Conservation (phyloP, 164 flowering plant genomes). For the Chloranthus sessilifolius region DNA sequence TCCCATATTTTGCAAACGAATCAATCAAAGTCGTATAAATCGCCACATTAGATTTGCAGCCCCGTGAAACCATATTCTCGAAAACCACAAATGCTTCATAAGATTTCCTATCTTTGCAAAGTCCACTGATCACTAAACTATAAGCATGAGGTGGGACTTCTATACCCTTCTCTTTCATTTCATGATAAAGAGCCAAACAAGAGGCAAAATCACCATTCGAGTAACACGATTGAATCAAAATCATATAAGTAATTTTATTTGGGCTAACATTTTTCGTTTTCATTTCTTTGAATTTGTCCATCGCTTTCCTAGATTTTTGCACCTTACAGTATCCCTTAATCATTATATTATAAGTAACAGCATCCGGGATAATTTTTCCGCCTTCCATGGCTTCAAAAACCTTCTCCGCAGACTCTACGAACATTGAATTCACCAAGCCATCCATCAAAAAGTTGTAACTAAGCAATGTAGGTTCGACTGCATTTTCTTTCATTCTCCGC, state of each 20-base stretch:
- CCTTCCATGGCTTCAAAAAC: constrained; percentile 78
- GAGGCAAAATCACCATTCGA: constrained; percentile 46
- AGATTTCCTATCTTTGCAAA: constrained; percentile 65
- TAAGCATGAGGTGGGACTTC: constrained; percentile 85
- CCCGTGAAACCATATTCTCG: constrained; percentile 50
- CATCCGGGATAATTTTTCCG: constrained; percentile 64
- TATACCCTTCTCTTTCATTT: constrained; percentile 76
- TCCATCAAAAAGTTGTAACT: constrained; percentile 74
- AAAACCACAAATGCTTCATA: constrained; percentile 59
- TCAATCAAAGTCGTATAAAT: constrained; percentile 81
- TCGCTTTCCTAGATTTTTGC: constrained; percentile 57
- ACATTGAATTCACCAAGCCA: constrained; percentile 75
- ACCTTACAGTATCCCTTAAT: constrained; percentile 83
- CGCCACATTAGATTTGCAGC: constrained; percentile 63
- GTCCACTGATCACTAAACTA: constrained; percentile 76
- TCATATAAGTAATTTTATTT: constrained; percentile 74
- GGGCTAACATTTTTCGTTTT: constrained; percentile 45
- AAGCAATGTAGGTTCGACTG: constrained; percentile 71
- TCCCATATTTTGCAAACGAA: constrained; percentile 55
- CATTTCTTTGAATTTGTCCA: constrained; percentile 65
- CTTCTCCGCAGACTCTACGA: constrained; percentile 68
- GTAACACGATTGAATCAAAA: constrained; percentile 73
- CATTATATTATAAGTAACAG: constrained; percentile 80
- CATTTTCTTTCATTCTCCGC: constrained; percentile 77
- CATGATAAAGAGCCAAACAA: constrained; percentile 72